Percentiles rank a stretch among this genome's conserved stretches.
phyloP scores from a whole-genome alignment of 23 red algal genomes.

The Cyanidiococcus yangmingshanensis region DNA sequence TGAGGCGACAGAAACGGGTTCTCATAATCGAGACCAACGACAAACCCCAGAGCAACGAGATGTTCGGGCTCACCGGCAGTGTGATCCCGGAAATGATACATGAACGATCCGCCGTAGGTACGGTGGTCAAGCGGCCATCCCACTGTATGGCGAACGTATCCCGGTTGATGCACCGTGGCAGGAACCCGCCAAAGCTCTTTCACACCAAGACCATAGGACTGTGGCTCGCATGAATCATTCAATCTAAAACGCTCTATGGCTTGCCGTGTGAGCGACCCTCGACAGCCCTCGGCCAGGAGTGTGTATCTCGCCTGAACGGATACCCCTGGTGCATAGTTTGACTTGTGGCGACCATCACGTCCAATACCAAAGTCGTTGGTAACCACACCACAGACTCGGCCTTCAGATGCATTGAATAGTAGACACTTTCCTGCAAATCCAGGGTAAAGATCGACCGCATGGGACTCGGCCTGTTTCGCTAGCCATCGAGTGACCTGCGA shows the following conservation, averaged over 20 bases:
- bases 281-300: conserved; percentile 78
- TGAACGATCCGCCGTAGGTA: conserved; percentile 91
- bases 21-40: conserved; percentile 78
- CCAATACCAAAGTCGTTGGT: conserved; percentile 74
- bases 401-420: conserved; percentile 14
- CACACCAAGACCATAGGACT: conserved; percentile 87
- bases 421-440: conserved; percentile 58
- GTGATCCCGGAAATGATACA: conserved; percentile 82
- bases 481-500: conserved; percentile 83
- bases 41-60: conserved; percentile 66
- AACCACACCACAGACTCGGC: conserved; percentile 39
- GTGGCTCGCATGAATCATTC: conserved; percentile 33
- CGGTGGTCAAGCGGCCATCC: conserved; percentile 73
- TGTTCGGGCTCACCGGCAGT: neutral
- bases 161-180: conserved; percentile 42
- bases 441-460: conserved; percentile 83
- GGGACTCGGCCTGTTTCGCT: conserved; percentile 49
- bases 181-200: conserved; percentile 90
- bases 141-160: conserved; percentile 57
- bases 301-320: conserved; percentile 47
- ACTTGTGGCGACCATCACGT: conserved; percentile 59
- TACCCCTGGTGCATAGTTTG: conserved; percentile 62
- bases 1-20: conserved; percentile 74
- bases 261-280: conserved; percentile 64
- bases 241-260: conserved; percentile 38